Conservation (phyloP, 2,329 filamentous ascomycete genomes). For the Neonectria sp. region DNA sequence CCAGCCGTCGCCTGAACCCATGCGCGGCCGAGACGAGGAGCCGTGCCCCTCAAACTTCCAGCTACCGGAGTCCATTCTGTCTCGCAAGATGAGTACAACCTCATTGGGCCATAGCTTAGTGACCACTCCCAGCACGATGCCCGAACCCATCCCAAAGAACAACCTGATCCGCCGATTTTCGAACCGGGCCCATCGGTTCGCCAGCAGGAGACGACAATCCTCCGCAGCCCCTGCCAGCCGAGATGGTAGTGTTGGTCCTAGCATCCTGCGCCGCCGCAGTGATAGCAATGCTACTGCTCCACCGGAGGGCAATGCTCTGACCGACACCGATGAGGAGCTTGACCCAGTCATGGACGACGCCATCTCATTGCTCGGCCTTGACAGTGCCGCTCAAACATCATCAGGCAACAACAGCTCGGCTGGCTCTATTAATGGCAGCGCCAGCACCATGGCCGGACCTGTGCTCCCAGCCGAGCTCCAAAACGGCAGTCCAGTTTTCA, state of each 20-base stretch:
- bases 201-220: constrained; percentile 80
- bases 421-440: constrained; percentile 62
- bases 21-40: constrained; percentile 69
- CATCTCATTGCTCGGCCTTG: constrained; percentile 57
- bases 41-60: constrained; percentile 71
- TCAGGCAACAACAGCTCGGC: constrained; percentile 64
- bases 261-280: constrained; percentile 88
- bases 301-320: constrained; percentile 59
- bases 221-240: constrained; percentile 83
- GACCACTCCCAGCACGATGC: constrained; percentile 70
- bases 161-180: constrained; percentile 87
- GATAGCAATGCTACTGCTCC: constrained; percentile 86
- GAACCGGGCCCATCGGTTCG: constrained; percentile 81
- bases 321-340: constrained; percentile 68
- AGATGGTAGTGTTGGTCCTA: constrained; percentile 90
- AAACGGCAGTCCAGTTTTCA: constrained; percentile 83
- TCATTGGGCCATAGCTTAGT: constrained; percentile 75
- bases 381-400: constrained; percentile 62
- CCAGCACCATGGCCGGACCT: constrained; percentile 71
- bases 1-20: constrained; percentile 77
- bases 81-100: constrained; percentile 71
- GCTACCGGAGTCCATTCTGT: constrained; percentile 80
- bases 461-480: constrained; percentile 84
- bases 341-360: constrained; percentile 54
- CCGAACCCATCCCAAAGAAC: constrained; percentile 64